Base-by-base conservation (phyloP, 2,329 filamentous ascomycete species). In the Cercospora nicotianae region DNA sequence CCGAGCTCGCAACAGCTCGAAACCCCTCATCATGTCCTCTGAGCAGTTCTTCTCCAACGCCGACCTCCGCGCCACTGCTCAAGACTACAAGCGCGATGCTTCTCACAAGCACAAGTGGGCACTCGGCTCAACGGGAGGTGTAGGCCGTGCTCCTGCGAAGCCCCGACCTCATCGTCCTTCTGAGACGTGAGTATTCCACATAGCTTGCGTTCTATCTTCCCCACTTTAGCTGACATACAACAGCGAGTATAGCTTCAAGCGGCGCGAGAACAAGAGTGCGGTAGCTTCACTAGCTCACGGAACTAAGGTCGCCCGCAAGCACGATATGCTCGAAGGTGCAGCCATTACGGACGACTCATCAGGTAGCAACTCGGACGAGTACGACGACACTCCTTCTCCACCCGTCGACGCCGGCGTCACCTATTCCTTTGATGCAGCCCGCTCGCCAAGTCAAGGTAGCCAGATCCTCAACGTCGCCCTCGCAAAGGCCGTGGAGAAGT, bases 381-480 rank as follows among this genome's bases (percentile, higher is more conserved):
- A 82, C 42, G 79, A 81, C 39, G 80, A 82, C 57, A 81, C 81
- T 13, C 78, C 79, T 39, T 80, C 82, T 5, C 81, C 82, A 45
- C 77, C 78, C 18, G 79, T 78, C 28, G 84, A 85, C 59, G 81
- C 80, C 36, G 83, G 83, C 39, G 79, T 86, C 67, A 79, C 84
- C 60, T 86, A 86, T 78, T 85, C 83, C 51, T 88, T 82, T 78
- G 86, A 87, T 68, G 81, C 83, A 12, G 73, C 79, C 3, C 77
- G 79, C 20, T 83, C 83, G 28, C 85, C 85, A 16, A 81, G 77
- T 67, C 80, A 83, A 33, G 87, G 87, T 48, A 85, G 85, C 77
- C 85, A 87, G 74, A 83, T 89, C 75, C 80, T 89, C 60, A 84
- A 84, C 67, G 80, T 81, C 16, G 86, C 87, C 10, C 80, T 89